A percentile compares a stretch with the other conserved stretches of the same genome.
These are phyloP conservation scores for Macadamia integrifolia DNA, from an alignment of 164 flowering plant genomes.

Conservation along the genomic window DNA sequence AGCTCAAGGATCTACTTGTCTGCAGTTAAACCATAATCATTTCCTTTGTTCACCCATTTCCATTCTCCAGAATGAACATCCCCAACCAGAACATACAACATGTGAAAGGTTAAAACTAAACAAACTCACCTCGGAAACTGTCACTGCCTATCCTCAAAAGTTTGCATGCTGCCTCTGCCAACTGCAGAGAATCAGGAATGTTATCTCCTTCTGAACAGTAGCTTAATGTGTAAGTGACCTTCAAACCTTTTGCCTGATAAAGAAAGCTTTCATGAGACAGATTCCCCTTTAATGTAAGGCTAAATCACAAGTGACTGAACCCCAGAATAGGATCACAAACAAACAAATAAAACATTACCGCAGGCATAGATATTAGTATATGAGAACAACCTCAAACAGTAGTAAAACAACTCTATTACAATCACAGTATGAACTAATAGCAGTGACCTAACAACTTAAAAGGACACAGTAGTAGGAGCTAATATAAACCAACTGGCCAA, in stretches of 20 bases:
- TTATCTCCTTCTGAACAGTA: slow-evolving; percentile 98
- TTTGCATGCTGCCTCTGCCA: slow-evolving; percentile 77
- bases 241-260: slow-evolving; percentile 78
- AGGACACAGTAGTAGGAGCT: too few relatives aligned
- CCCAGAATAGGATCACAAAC: too few relatives aligned
- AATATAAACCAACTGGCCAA: too few relatives aligned
- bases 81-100: not conserved
- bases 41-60: not conserved
- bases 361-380: too few relatives aligned
- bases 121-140: slow-evolving; percentile 39
- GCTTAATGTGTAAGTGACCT: slow-evolving; percentile 82
- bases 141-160: slow-evolving; percentile 35
- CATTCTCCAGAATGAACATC: not conserved
- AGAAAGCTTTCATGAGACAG: slow-evolving; percentile 6
- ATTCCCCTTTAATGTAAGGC: not conserved
- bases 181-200: slow-evolving; percentile 63
- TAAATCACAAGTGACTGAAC: too few relatives aligned
- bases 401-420: too few relatives aligned
- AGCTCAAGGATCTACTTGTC: not conserved
- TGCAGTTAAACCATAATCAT: too few relatives aligned
- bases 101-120: not conserved
- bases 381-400: too few relatives aligned
- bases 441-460: too few relatives aligned
- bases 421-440: too few relatives aligned
- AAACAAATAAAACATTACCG: too few relatives aligned